phyloP scores from a whole-genome alignment of 768 basidiomycete genomes.

The Guyanaporus albipodus region DNA sequence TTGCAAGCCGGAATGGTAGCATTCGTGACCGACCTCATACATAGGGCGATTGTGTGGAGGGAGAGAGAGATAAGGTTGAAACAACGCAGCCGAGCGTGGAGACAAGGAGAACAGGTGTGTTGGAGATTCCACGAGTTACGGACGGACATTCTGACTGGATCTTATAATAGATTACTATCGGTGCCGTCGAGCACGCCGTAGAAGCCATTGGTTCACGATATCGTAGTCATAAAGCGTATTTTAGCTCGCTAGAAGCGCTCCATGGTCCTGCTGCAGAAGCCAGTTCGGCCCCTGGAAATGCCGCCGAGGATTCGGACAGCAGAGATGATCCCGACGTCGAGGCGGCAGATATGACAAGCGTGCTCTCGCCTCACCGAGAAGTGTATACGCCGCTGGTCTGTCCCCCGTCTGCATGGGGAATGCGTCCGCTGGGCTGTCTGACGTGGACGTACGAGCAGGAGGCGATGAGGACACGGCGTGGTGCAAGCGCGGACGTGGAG shows the following conservation, averaged over 20 bases:
- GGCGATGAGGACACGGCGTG: constrained; percentile 15
- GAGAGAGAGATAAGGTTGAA: constrained; percentile 61
- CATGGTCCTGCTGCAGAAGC: constrained; percentile 1
- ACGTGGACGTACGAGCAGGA: constrained; percentile 24
- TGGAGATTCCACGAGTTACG: neutral
- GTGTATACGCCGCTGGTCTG: constrained; percentile 36
- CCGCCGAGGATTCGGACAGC: constrained; percentile 17
- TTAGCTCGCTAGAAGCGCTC: constrained; percentile 31
- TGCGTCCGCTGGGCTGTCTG: constrained; percentile 12
- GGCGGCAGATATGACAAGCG: neutral
- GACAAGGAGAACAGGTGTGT: constrained; percentile 40
- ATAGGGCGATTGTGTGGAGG: constrained; percentile 48
- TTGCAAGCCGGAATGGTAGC: constrained; percentile 43
- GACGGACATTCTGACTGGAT: neutral
- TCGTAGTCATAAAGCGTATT: constrained; percentile 39
- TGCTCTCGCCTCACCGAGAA: constrained; percentile 26
- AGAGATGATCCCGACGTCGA: constrained; percentile 4
- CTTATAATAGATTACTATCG: constrained; percentile 37
- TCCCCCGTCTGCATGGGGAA: constrained; percentile 22
- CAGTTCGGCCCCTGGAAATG: neutral
- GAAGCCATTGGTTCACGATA: constrained; percentile 41
- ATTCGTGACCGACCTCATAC: constrained; percentile 51
- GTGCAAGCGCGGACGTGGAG: constrained; percentile 14
- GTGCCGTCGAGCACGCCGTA: constrained; percentile 47
- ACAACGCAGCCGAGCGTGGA: constrained; percentile 58